Evolutionary conservation across 805 yeast genomes (phyloP).

Genomic region (Sugiyamaella lignohabitans): DNA sequence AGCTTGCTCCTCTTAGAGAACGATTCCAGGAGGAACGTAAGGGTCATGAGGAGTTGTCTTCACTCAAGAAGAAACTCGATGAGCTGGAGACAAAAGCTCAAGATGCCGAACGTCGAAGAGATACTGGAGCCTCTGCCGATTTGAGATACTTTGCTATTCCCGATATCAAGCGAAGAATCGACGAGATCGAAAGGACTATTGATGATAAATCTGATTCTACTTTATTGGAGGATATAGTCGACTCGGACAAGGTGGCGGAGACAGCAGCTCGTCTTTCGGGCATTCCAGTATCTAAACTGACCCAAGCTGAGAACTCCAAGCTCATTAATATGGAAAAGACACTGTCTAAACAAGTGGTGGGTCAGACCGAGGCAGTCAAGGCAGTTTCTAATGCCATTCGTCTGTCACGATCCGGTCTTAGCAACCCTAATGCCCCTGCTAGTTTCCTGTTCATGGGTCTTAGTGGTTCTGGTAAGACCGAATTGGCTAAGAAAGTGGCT

Average conservation of each 20-base stretch:
- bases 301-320: conserved; percentile 92
- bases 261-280: conserved; percentile 96
- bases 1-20: conserved; percentile 76
- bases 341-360: conserved; percentile 77
- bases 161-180: conserved; percentile 72
- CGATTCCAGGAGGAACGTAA: conserved; percentile 79
- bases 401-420: conserved; percentile 85
- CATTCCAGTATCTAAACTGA: conserved; percentile 88
- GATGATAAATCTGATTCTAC: conserved; percentile 57
- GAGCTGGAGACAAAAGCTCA: conserved; percentile 87
- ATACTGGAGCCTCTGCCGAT: conserved; percentile 91
- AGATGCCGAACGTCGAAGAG: conserved; percentile 97
- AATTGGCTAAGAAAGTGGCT: conserved; percentile 92
- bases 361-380: conserved; percentile 91
- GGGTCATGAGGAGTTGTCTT: conserved; percentile 85
- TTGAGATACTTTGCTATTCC: conserved; percentile 96
- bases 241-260: conserved; percentile 88
- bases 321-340: conserved; percentile 91
- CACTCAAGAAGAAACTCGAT: conserved; percentile 83
- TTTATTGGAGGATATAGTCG: conserved; percentile 77
- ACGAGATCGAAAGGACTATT: conserved; percentile 69
- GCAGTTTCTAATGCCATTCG: conserved; percentile 95
- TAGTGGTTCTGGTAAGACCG: conserved; percentile 98
- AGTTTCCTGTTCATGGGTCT: conserved; percentile 91
- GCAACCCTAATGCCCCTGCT: conserved; percentile 95